These are phyloP conservation scores for Aspergillus avenaceus DNA, from an alignment of 495 filamentous ascomycete genomes.

Conservation along the genomic window DNA sequence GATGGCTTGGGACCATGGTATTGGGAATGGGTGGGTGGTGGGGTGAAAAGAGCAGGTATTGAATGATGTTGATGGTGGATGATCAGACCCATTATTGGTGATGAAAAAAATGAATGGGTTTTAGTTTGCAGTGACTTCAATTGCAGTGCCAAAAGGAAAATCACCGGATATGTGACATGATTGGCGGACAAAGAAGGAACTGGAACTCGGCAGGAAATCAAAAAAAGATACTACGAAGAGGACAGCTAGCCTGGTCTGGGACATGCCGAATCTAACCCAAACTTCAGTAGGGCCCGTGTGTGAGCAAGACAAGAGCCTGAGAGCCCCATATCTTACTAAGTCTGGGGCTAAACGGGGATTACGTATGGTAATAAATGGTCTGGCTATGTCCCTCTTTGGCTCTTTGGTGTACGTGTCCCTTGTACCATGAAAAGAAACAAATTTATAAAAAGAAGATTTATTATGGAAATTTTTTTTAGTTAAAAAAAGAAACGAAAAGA, in stretches of 20 bases:
- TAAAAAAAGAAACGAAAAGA: neutral
- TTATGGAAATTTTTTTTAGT: no score
- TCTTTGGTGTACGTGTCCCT: no score
- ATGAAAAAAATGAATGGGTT: constrained; percentile 2
- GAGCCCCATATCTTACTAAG: constrained; percentile 12
- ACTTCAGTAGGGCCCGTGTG: constrained; percentile 15
- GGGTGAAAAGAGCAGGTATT: constrained; percentile 1
- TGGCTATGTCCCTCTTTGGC: neutral
- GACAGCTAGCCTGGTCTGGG: constrained; percentile 3
- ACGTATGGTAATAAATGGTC: neutral
- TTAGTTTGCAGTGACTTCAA: constrained; percentile 3
- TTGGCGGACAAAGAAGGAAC: constrained; percentile 6
- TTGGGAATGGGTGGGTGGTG: constrained; percentile 5
- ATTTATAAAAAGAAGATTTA: no score
- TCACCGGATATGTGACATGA: neutral
- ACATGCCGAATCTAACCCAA: constrained; percentile 19
- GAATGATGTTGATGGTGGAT: constrained; percentile 17
- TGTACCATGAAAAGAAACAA: no score
- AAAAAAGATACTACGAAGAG: constrained; percentile 2
- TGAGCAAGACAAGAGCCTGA: no score
- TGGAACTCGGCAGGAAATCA: constrained; percentile 10
- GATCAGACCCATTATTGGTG: constrained; percentile 17
- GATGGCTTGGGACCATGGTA: constrained; percentile 2
- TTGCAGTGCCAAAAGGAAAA: constrained; percentile 3
- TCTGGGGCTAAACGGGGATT: constrained; percentile 1